Percentiles rank a stretch among this genome's conserved stretches.
phyloP scores from a whole-genome alignment of 345 rosid species.

The Gossypium turneri region DNA sequence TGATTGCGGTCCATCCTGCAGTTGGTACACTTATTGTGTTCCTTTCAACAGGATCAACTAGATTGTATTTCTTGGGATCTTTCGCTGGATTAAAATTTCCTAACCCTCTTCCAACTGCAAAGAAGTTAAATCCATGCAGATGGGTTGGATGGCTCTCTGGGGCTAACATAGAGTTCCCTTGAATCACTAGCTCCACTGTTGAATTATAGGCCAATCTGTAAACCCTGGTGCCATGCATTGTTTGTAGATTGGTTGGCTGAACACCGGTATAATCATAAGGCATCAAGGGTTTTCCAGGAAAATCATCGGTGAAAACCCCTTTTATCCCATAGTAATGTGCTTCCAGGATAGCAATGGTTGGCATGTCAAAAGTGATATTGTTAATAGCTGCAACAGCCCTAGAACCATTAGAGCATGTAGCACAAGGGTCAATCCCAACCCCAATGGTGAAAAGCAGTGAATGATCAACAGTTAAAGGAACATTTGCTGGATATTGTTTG shows the following conservation, averaged over 20 bases:
- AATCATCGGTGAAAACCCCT: constrained; percentile 69
- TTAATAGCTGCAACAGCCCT: constrained; percentile 41
- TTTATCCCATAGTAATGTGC: constrained; percentile 58
- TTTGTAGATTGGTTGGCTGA: constrained; percentile 36
- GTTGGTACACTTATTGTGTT: constrained; percentile 70
- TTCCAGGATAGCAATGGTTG: constrained; percentile 48
- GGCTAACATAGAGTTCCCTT: constrained; percentile 60
- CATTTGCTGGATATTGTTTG: constrained; percentile 40
- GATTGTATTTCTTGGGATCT: constrained; percentile 64
- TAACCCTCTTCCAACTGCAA: constrained; percentile 51
- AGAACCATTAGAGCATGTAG: constrained; percentile 52
- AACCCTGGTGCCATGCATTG: constrained; percentile 55
- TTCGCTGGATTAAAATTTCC: constrained; percentile 57
- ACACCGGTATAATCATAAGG: constrained; percentile 55
- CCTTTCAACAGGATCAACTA: constrained; percentile 81
- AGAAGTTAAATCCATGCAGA: constrained; percentile 71
- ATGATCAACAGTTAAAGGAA: constrained; percentile 52
- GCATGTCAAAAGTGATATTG: constrained; percentile 59
- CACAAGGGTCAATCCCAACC: constrained; percentile 57
- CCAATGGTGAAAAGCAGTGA: constrained; percentile 48
- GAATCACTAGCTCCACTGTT: constrained; percentile 63
- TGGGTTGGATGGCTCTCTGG: constrained; percentile 76
- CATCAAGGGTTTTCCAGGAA: constrained; percentile 47
- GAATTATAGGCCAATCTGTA: constrained; percentile 55
- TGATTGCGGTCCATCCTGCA: constrained; percentile 73